phyloP scores from a whole-genome alignment of 345 rosid species.

The Linum usitatissimum region DNA sequence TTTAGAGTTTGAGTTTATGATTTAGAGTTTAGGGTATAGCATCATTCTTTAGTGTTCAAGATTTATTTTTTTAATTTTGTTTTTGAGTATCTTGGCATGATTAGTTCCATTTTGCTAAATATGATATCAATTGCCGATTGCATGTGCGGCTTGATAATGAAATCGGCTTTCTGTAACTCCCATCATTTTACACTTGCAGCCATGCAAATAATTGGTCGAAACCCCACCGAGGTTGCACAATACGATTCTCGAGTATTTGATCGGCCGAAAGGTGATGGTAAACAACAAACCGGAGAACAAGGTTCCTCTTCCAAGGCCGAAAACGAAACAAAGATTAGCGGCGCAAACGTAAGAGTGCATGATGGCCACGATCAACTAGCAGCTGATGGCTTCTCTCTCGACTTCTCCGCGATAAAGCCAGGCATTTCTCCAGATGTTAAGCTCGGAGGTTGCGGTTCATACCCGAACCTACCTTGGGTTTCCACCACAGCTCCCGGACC shows the following conservation, averaged over 20 bases:
- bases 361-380: constrained; percentile 34
- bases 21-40: too few relatives aligned
- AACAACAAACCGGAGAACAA: constrained; percentile 57
- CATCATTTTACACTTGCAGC: constrained; percentile 24
- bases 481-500: constrained; percentile 81
- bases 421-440: constrained; percentile 77
- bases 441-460: constrained; percentile 83
- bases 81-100: too few relatives aligned
- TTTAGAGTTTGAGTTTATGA: too few relatives aligned
- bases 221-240: constrained; percentile 31
- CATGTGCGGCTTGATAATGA: not conserved
- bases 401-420: constrained; percentile 73
- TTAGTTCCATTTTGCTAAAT: too few relatives aligned
- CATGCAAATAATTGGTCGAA: constrained; percentile 27
- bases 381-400: constrained; percentile 40
- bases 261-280: constrained; percentile 52
- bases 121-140: too few relatives aligned
- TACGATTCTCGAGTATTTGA: constrained; percentile 32
- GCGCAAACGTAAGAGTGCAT: constrained; percentile 26
- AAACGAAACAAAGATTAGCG: constrained; percentile 34
- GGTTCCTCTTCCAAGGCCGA: constrained; percentile 56
- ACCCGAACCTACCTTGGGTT: constrained; percentile 91
- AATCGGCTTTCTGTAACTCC: not conserved
- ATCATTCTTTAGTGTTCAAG: too few relatives aligned
- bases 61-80: too few relatives aligned